Base-by-base conservation (phyloP, 1,284 basidiomycete genomes). In the Ustilago lituana region DNA sequence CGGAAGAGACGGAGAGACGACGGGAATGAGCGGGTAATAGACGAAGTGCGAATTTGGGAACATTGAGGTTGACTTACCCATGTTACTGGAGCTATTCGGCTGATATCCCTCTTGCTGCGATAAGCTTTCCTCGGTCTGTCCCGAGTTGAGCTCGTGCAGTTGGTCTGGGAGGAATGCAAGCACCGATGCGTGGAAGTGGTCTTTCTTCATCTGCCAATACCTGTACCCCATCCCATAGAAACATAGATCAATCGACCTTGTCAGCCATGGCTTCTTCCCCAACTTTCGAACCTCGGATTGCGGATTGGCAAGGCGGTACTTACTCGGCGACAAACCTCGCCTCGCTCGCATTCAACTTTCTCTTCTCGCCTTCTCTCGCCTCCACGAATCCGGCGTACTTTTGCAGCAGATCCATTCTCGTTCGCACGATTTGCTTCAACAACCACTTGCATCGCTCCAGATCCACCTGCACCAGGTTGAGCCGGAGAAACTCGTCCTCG, bases 401-500 rank as follows among this genome's bases (percentile, higher is more conserved):
- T 29, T 80, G 77, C 43, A 79, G 48, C 52, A 78, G 45, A 23
- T 62, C 63, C 22, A 81, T 50, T 6, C 80, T 54, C 1, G 55
- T 37, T 4, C 79, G 55, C 19, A 81, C 43, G 27, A 76, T 74
- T 32, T 69, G 62, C 24, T 73, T 68, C 14, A 82, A 38, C 15
- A 82, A 55, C 79, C 79, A 82, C 15, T 71, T 71, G 20, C 67
- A 61, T 5, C 80, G 48, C 44, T 82, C 80, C 22, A 80, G 52
- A 67, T 82, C 80, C 11, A 82, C 66, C 48, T 74, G 71, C 15
- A 82, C 80, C n/a, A 81, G 48, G 37, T 67, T 73, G 20, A 82
- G 62, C 0, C 80, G 72, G 23, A 82, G 43, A 36, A 76, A 74
- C 37, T 82, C 80, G 38, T 82, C 80, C 14, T 81, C 79, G 22